Evolutionary conservation across 345 rosid genomes (phyloP).

Genomic region (Rhodamnia argentea): DNA sequence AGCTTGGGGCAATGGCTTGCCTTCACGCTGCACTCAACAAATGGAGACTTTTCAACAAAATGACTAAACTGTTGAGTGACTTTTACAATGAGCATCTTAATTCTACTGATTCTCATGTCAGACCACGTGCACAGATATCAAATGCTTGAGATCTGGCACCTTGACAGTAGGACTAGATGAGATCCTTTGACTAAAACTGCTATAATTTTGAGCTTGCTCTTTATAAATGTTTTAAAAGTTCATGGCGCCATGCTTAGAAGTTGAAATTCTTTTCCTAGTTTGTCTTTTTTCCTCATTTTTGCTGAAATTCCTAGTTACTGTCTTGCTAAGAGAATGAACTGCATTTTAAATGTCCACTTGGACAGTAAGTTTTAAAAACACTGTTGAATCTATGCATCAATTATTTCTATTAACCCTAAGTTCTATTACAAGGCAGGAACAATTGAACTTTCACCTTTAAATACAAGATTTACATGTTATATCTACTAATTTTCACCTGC

Average conservation of each 20-base stretch:
- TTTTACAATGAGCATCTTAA: neutral
- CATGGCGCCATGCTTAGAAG: neutral
- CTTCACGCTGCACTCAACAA: constrained; percentile 59
- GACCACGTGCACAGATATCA: neutral
- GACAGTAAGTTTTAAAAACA: neutral
- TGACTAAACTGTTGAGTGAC: neutral
- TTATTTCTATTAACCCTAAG: too few relatives aligned
- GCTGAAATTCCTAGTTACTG: neutral
- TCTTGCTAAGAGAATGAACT: neutral
- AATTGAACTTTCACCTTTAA: neutral
- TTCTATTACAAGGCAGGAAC: too few relatives aligned
- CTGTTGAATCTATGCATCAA: too few relatives aligned
- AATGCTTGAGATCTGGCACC: neutral
- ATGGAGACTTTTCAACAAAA: neutral
- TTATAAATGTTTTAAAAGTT: neutral
- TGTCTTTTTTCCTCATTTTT: neutral
- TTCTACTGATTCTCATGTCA: neutral
- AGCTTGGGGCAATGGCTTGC: constrained; percentile 80
- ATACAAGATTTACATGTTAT: neutral
- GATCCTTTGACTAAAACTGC: neutral
- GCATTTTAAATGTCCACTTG: neutral
- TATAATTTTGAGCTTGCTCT: neutral
- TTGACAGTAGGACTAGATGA: neutral
- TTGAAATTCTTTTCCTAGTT: neutral
- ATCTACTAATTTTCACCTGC: constrained; percentile 37